These are phyloP conservation scores for Mucor indicus DNA, from an alignment of 371 early-diverging fungal species.

Conservation along the genomic window DNA sequence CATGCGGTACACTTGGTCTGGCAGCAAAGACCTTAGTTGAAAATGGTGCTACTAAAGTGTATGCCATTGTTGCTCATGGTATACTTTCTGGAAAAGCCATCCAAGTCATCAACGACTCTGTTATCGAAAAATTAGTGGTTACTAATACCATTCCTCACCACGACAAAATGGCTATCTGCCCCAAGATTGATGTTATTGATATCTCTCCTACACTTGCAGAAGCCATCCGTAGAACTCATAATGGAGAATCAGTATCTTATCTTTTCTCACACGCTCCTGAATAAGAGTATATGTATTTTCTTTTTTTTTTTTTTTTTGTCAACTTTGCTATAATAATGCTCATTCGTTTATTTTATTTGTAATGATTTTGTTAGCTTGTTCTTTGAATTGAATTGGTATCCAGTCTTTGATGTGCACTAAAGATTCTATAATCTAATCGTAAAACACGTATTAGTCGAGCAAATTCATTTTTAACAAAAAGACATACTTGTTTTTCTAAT, in stretches of 20 bases:
- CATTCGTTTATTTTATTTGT: conserved; percentile 31
- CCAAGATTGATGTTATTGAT: conserved; percentile 91
- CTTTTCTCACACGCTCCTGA: conserved; percentile 69
- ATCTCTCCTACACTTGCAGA: conserved; percentile 93
- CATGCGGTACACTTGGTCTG: conserved; percentile 91
- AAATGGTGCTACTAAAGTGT: conserved; percentile 90
- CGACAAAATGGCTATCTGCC: conserved; percentile 79
- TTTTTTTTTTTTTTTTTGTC: conserved; percentile 14
- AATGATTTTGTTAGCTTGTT: conserved; percentile 7
- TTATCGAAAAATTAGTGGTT: conserved; percentile 82
- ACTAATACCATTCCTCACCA: conserved; percentile 96
- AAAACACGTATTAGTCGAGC: not conserved
- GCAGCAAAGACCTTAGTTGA: conserved; percentile 91
- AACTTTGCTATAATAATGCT: too few species aligned
- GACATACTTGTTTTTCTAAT: conserved; percentile 48
- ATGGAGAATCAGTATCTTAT: conserved; percentile 92
- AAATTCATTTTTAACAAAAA: not conserved
- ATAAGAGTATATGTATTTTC: conserved; percentile 8
- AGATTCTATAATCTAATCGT: conserved; percentile 8
- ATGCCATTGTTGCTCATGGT: conserved; percentile 95
- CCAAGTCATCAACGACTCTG: conserved; percentile 83
- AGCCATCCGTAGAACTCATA: conserved; percentile 87
- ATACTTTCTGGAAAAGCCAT: conserved; percentile 93
- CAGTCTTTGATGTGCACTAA: conserved; percentile 3
- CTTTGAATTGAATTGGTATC: conserved; percentile 8